These are phyloP conservation scores for Tilletia caries DNA, from an alignment of 1,284 basidiomycete genomes.

Conservation along the genomic window DNA sequence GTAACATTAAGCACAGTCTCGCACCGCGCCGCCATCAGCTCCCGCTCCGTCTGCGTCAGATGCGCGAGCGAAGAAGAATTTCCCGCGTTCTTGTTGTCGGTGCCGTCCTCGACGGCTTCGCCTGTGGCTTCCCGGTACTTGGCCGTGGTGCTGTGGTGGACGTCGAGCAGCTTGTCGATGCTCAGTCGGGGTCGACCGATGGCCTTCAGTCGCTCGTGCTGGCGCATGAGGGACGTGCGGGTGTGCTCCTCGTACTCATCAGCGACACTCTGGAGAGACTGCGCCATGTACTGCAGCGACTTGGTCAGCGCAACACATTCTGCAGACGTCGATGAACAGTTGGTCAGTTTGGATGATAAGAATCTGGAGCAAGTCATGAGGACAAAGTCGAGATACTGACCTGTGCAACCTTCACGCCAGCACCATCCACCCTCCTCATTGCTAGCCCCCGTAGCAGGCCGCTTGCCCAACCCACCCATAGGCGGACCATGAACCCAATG, in stretches of 20 bases:
- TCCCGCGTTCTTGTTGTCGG: neutral
- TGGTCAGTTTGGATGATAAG: neutral
- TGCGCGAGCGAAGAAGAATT: neutral
- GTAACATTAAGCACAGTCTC: conserved; percentile 83
- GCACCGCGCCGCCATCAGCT: conserved; percentile 67
- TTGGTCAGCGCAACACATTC: conserved; percentile 73
- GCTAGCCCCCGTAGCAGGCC: conserved; percentile 56
- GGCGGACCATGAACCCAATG: conserved; percentile 53
- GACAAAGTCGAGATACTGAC: too few species aligned
- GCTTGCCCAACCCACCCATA: conserved; percentile 57
- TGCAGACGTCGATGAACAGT: too few species aligned
- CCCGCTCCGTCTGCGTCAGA: conserved; percentile 19
- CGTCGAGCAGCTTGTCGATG: conserved; percentile 64
- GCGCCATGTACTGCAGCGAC: conserved; percentile 71
- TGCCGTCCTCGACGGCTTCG: conserved; percentile 16
- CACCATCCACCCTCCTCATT: conserved; percentile 78
- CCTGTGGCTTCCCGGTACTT: conserved; percentile 56
- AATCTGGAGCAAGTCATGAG: conserved; percentile 59
- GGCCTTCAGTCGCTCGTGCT: conserved; percentile 71
- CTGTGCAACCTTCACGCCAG: conserved; percentile 70
- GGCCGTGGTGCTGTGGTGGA: conserved; percentile 60
- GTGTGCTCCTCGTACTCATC: conserved; percentile 76
- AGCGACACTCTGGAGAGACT: conserved; percentile 69
- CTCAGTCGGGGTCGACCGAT: conserved; percentile 62
- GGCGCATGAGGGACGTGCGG: conserved; percentile 65